A percentile compares a stretch with the other conserved stretches of the same genome.
These are phyloP conservation scores for Phaffia australis DNA, from an alignment of 768 basidiomycete genomes.

Conservation along the genomic window DNA sequence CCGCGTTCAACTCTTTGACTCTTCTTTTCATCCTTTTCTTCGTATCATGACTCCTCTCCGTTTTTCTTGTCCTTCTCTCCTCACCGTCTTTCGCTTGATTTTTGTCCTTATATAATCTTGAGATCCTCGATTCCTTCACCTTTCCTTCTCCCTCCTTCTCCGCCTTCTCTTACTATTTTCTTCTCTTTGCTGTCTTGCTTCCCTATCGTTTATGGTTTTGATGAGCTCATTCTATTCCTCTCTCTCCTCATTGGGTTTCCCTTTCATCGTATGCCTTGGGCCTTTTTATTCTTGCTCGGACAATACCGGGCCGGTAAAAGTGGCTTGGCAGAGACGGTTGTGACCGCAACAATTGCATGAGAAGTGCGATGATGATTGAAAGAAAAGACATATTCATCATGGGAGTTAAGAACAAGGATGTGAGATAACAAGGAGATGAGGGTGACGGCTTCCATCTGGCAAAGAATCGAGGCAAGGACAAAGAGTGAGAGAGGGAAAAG, in stretches of 20 bases:
- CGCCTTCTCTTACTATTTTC: background rate
- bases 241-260: background rate
- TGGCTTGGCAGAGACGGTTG: no score
- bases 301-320: background rate
- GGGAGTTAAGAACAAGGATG: no score
- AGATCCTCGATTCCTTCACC: background rate
- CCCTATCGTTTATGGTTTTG: slow-evolving; percentile 1
- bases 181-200: background rate
- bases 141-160: background rate
- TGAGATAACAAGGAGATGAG: no score
- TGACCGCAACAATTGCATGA: no score
- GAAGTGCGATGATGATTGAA: no score
- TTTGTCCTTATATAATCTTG: no score
- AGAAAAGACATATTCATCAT: no score
- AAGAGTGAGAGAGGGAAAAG: no score
- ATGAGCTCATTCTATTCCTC: background rate
- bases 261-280: background rate
- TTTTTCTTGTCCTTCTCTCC: background rate
- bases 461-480: no score
- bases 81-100: no score
- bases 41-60: background rate
- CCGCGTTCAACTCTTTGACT: background rate
- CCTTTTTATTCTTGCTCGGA: background rate
- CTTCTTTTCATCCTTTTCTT: background rate
- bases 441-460: no score